phyloP scores from a whole-genome alignment of 2,329 filamentous ascomycete genomes.

The Sarocladiaceae sp. region DNA sequence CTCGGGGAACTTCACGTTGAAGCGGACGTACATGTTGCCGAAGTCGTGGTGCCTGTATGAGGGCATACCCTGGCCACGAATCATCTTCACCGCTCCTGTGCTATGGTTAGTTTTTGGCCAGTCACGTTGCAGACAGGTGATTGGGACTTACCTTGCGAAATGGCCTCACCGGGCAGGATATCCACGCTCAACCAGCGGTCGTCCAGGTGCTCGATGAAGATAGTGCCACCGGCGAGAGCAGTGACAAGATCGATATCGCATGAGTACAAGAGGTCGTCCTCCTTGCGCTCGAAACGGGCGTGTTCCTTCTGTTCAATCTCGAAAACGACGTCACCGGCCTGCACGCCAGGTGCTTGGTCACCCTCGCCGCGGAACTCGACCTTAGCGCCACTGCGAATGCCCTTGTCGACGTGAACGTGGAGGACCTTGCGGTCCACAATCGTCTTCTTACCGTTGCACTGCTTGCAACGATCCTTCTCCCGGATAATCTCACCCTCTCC shows the following conservation, averaged over 20 bases:
- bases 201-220: slow-evolving; percentile 94
- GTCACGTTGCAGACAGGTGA: neutral
- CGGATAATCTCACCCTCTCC: slow-evolving; percentile 95
- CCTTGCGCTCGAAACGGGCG: slow-evolving; percentile 86
- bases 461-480: slow-evolving; percentile 97
- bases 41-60: slow-evolving; percentile 90
- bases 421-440: slow-evolving; percentile 95
- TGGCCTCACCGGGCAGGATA: slow-evolving; percentile 89
- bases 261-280: slow-evolving; percentile 92
- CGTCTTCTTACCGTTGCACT: slow-evolving; percentile 95
- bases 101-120: slow-evolving; percentile 15
- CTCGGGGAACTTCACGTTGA: slow-evolving; percentile 94
- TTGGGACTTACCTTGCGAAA: slow-evolving; percentile 79
- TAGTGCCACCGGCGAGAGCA: slow-evolving; percentile 81
- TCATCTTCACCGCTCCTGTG: slow-evolving; percentile 81
- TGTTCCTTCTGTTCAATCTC: slow-evolving; percentile 99
- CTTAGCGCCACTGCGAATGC: slow-evolving; percentile 89
- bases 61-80: slow-evolving; percentile 96
- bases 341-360: slow-evolving; percentile 87
- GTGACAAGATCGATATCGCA: slow-evolving; percentile 95
- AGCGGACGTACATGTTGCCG: slow-evolving; percentile 96
- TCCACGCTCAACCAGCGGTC: slow-evolving; percentile 94
- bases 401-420: slow-evolving; percentile 94
- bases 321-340: slow-evolving; percentile 94
- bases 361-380: slow-evolving; percentile 96